Percentiles rank a stretch among this genome's conserved stretches.
phyloP scores from a whole-genome alignment of 345 rosid species.

The Eucalyptus albens region DNA sequence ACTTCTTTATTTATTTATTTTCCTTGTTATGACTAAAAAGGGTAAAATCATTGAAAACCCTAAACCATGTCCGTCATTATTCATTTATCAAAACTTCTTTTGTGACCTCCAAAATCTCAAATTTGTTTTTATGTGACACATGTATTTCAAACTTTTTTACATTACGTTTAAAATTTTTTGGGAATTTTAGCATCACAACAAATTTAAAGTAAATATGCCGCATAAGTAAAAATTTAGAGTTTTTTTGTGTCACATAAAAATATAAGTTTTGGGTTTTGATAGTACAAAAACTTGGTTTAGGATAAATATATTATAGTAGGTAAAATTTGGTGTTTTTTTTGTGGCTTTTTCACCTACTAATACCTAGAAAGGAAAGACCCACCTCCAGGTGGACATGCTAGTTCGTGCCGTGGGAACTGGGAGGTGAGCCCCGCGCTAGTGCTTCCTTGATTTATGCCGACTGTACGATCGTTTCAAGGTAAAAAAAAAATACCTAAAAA shows the following conservation, averaged over 20 bases:
- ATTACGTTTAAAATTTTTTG: rapidly evolving
- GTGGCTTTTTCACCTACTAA: rapidly evolving
- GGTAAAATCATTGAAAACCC: no score
- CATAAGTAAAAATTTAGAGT: rapidly evolving
- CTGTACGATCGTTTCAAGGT: rapidly evolving
- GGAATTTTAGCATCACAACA: rapidly evolving
- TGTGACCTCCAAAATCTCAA: no score
- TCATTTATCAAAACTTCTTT: no score
- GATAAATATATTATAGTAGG: rapidly evolving
- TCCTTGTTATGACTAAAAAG: no score
- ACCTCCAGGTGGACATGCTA: rapidly evolving
- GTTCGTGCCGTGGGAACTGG: no score
- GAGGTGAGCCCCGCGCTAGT: no score
- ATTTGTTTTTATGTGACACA: rapidly evolving
- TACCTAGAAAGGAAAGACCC: neutral
- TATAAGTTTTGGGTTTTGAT: rapidly evolving
- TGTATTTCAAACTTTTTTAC: no score
- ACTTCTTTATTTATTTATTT: no score
- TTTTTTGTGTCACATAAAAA: no score
- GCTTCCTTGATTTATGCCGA: no score
- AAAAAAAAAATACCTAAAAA: no score
- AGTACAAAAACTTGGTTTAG: rapidly evolving
- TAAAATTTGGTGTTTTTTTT: rapidly evolving
- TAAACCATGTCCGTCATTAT: rapidly evolving
- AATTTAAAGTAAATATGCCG: rapidly evolving